Conservation (phyloP, 768 basidiomycete species). For the Lanmaoa rubissima region DNA sequence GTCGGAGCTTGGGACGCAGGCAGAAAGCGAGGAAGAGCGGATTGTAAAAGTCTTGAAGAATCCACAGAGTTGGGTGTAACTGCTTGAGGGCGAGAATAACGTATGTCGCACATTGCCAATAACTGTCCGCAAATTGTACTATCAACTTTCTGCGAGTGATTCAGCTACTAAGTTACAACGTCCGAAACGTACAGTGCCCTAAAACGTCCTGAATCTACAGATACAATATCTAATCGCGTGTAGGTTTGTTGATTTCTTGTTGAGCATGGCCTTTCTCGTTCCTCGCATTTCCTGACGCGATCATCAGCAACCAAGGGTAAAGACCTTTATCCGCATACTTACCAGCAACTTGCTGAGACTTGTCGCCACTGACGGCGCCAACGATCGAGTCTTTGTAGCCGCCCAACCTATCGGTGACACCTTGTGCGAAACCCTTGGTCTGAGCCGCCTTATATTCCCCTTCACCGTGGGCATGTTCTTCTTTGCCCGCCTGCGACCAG, state of each 20-base stretch:
- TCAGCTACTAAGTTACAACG: neutral
- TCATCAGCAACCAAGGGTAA: neutral
- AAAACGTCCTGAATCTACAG: neutral
- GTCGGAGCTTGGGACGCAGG: constrained; percentile 64
- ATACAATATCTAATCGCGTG: neutral
- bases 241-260: constrained; percentile 50
- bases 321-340: neutral
- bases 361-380: constrained; percentile 57
- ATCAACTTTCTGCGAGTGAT: too few relatives aligned
- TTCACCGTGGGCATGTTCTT: constrained; percentile 52
- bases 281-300: constrained; percentile 44
- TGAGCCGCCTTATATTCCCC: constrained; percentile 46
- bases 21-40: constrained; percentile 63
- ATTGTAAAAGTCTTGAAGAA: constrained; percentile 59
- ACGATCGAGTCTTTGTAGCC: constrained; percentile 56
- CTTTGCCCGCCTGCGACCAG: constrained; percentile 45
- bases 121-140: neutral
- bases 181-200: neutral
- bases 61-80: constrained; percentile 61
- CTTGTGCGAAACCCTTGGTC: constrained; percentile 51
- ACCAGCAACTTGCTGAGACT: constrained; percentile 50
- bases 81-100: too few relatives aligned
- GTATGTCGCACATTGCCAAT: neutral
- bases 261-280: constrained; percentile 56
- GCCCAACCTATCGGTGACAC: constrained; percentile 40